phyloP scores from a whole-genome alignment of 495 filamentous ascomycete species.

The Evernia prunastri region DNA sequence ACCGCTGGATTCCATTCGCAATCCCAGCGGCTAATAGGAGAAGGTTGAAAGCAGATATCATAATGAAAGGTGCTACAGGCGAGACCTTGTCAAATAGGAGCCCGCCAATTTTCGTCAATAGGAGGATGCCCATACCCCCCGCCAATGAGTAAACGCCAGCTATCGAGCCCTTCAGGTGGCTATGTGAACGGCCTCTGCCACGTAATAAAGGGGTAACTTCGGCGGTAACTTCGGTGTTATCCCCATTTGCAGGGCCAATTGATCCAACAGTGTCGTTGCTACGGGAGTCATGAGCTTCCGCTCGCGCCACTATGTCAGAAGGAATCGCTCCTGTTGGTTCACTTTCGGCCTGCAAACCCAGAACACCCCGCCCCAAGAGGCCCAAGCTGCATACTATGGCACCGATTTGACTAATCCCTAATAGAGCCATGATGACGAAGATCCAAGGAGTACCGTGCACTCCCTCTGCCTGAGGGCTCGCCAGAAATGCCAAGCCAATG shows the following conservation, averaged over 20 bases:
- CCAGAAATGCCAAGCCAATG: constrained; percentile 57
- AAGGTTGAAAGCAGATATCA: constrained; percentile 85
- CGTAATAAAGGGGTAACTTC: constrained; percentile 8
- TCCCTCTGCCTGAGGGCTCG: constrained; percentile 59
- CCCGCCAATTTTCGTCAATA: constrained; percentile 91
- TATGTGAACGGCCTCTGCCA: not conserved
- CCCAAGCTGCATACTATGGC: constrained; percentile 90
- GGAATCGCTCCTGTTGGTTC: not conserved
- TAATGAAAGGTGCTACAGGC: constrained; percentile 75
- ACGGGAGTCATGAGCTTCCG: not conserved
- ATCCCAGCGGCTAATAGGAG: constrained; percentile 56
- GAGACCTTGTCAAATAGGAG: constrained; percentile 67
- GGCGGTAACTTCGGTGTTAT: not conserved
- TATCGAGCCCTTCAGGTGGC: constrained; percentile 79
- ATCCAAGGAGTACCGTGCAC: constrained; percentile 57
- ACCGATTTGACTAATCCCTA: constrained; percentile 90
- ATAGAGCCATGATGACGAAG: constrained; percentile 67
- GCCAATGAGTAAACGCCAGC: constrained; percentile 88
- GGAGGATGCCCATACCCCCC: constrained; percentile 82
- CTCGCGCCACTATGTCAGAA: not conserved
- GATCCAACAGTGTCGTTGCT: not conserved
- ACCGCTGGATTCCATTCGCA: constrained; percentile 27
- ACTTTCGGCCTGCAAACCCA: constrained; percentile 42
- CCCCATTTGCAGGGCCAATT: not conserved
- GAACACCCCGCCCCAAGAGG: constrained; percentile 70